These are phyloP conservation scores for Scenedesmus sp. DNA, from an alignment of 163 green algal species.

Conservation along the genomic window DNA sequence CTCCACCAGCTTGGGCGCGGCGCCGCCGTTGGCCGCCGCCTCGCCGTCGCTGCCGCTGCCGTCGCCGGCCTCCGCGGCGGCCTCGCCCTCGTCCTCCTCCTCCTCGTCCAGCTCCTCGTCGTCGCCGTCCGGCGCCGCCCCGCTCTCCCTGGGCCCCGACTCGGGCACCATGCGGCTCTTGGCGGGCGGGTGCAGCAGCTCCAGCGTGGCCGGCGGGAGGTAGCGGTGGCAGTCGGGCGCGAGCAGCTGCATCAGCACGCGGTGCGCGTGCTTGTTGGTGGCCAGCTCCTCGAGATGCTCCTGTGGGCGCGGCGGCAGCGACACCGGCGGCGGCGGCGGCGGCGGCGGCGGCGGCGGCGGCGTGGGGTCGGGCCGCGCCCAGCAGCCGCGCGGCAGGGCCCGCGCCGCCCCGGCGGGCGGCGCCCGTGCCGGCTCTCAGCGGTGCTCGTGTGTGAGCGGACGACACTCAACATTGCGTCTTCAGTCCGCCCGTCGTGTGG, in stretches of 20 bases:
- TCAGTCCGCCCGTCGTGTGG: conserved; percentile 80
- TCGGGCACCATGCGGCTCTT: conserved; percentile 43
- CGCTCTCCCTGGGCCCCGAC: background rate
- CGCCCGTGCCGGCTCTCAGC: conserved; percentile 56
- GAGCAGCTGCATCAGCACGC: conserved; percentile 84
- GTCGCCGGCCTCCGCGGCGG: conserved; percentile 9
- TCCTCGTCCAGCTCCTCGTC: conserved; percentile 36
- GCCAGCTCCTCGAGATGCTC: conserved; percentile 65
- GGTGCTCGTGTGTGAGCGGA: conserved; percentile 46
- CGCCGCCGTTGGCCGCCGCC: background rate
- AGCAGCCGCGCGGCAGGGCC: too few species aligned
- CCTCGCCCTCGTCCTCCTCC: conserved; percentile 39
- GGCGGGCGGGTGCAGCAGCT: conserved; percentile 67
- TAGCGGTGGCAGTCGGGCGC: conserved; percentile 67
- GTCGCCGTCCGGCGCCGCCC: conserved; percentile 12
- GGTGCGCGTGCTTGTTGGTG: conserved; percentile 60
- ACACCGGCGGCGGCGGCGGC: too few species aligned
- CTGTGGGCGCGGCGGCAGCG: conserved; percentile 50
- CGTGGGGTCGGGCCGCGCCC: too few species aligned
- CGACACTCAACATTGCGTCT: conserved; percentile 65
- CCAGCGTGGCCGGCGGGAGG: conserved; percentile 65
- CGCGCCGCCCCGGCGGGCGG: too few species aligned
- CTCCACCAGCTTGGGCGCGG: conserved; percentile 17
- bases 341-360: too few species aligned
- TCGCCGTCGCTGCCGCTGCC: background rate